Evolutionary conservation across 164 flowering plant genomes (phyloP).

Genomic region (Magnolia changhungtana): DNA sequence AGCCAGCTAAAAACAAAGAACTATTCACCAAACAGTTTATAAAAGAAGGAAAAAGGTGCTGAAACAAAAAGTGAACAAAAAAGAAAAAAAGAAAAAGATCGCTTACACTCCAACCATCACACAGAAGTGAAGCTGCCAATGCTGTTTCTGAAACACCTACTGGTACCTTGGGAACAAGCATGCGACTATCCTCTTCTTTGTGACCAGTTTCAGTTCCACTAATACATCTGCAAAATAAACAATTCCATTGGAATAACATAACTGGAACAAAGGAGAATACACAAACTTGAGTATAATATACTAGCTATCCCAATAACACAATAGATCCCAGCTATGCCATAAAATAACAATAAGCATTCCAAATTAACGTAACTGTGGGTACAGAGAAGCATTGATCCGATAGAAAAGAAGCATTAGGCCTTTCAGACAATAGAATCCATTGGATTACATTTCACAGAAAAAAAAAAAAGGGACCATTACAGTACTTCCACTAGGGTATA

Average conservation of each 20-base stretch:
- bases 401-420: too few species aligned
- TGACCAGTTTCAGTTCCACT: conserved; percentile 27
- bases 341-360: too few species aligned
- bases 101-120: conserved; percentile 99
- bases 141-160: conserved; percentile 93
- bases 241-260: neutral
- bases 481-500: too few species aligned
- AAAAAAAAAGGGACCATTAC: too few species aligned
- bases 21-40: neutral
- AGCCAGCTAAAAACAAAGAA: conserved; percentile 49
- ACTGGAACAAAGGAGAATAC: neutral
- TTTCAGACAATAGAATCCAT: too few species aligned
- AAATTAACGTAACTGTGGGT: too few species aligned
- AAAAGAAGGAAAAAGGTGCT: neutral
- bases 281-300: neutral
- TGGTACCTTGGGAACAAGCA: conserved; percentile 64
- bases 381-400: too few species aligned
- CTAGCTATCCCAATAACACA: too few species aligned
- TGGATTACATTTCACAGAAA: too few species aligned
- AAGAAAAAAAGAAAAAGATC: neutral
- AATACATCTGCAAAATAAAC: conserved; percentile 31
- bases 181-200: conserved; percentile 31
- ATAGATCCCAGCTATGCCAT: too few species aligned
- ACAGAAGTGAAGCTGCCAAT: conserved; percentile 89
- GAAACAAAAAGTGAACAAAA: neutral